phyloP scores from a whole-genome alignment of 139 green algal genomes.

The Prasinococcaceae sp. region DNA sequence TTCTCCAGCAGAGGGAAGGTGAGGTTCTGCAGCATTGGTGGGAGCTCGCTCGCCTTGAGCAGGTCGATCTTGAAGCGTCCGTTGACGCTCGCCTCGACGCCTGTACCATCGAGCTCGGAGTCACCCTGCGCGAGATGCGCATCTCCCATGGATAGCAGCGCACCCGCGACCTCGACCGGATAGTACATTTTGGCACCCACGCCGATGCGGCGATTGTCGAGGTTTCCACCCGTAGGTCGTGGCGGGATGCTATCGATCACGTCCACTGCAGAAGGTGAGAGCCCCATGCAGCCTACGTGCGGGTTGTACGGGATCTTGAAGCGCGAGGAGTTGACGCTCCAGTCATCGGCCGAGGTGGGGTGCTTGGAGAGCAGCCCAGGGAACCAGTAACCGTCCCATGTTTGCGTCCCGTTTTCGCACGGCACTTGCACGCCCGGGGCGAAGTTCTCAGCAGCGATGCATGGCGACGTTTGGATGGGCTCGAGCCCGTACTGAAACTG shows the following conservation, averaged over 20 bases:
- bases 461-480: neutral
- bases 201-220: constrained; percentile 44
- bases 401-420: constrained; percentile 32
- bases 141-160: constrained; percentile 45
- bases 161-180: constrained; percentile 41
- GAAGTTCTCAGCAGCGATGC: neutral
- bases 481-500: neutral
- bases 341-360: constrained; percentile 43
- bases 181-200: constrained; percentile 44
- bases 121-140: constrained; percentile 46
- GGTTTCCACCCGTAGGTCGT: constrained; percentile 33
- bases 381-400: constrained; percentile 31
- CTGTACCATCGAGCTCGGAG: constrained; percentile 44
- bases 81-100: constrained; percentile 48
- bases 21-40: constrained; percentile 12
- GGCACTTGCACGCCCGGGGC: constrained; percentile 10
- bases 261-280: constrained; percentile 13
- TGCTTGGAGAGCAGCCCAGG: constrained; percentile 39
- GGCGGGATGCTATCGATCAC: constrained; percentile 26
- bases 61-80: constrained; percentile 44
- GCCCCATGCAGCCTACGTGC: constrained; percentile 51
- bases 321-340: constrained; percentile 30
- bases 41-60: constrained; percentile 28
- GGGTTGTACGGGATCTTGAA: constrained; percentile 46
- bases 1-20: constrained; percentile 37